Evolutionary conservation across 1,284 basidiomycete genomes (phyloP), one percentile per base, ranked within the genome.

Genomic region (Ceratobasidium sp.): DNA sequence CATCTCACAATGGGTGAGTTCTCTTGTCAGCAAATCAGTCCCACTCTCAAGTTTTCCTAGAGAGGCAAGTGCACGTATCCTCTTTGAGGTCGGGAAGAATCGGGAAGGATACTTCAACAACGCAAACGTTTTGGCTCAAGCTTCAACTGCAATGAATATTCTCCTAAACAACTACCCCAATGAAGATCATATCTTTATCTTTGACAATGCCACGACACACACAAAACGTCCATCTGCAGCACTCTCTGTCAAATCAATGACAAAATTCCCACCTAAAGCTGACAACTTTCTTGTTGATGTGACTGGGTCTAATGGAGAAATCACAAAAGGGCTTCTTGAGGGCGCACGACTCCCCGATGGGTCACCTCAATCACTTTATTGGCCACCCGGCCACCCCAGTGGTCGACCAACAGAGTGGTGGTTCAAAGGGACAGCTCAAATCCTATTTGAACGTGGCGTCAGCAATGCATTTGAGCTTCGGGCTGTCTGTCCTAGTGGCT

Each of bases 11-110:
- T 57, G 77, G 80, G 80, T 80, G 61, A 55, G 77, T 75, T 8
- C 13, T 67, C 47, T 11, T 13, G 16, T 69, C 55, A 47, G 7
- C 30, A n/a, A 28, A 73, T 9, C 49, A n/a, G n/a, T n/a, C 35
- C 35, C 11, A 38, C 30, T 54, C 30, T 23, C 32, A 43, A n/a
- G n/a, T 28, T 61, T 41, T 35, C 41, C 41, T 32, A 61, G 21
- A 77, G 67, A 16, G n/a, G 74, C 77, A 72, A 21, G 30, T 21
- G 79, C 79, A 13, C 73, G 75, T 11, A 35, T 81, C 1, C 47
- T 82, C 7, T 70, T 85, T 5, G 80, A 84, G 59, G 84, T 84
- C 77, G 82, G 84, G 4, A 85, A 85, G 73, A 83, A 80, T 76
- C 80, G 83, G 63, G 80, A 84, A 8, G 80, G 83, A 0, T 83